Percentiles rank a stretch among this genome's conserved stretches.
Conservation (phyloP, 306 rosid species). For the Cucurbita maxima region DNA sequence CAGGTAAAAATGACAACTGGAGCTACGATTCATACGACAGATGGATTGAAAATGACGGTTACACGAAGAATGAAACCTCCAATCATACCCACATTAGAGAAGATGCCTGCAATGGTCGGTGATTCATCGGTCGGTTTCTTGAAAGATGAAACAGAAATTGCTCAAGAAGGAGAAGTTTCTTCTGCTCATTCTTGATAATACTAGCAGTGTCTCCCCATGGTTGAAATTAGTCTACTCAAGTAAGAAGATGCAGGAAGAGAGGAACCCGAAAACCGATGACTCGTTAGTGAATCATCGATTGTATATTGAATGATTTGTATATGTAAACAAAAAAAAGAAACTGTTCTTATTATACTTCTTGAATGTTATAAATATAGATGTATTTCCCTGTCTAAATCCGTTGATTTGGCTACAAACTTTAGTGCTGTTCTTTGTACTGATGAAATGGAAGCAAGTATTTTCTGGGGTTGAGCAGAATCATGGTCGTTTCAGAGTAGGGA, state of each 20-base stretch:
- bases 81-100: conserved; percentile 51
- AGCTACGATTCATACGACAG: conserved; percentile 90
- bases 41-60: conserved; percentile 80
- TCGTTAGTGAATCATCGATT: neutral
- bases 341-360: neutral
- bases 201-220: neutral
- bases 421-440: too few relatives aligned
- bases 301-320: neutral
- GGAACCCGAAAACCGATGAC: neutral
- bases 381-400: neutral
- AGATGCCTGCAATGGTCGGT: conserved; percentile 26
- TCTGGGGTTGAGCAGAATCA: too few relatives aligned
- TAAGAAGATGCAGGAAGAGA: neutral
- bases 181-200: conserved; percentile 26
- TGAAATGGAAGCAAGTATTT: too few relatives aligned
- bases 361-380: neutral
- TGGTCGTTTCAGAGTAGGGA: too few relatives aligned
- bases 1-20: conserved; percentile 97
- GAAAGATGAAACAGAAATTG: conserved; percentile 26
- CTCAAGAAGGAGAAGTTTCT: conserved; percentile 38
- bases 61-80: conserved; percentile 69
- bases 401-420: neutral
- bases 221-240: neutral
- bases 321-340: neutral
- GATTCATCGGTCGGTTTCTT: conserved; percentile 29